Evolutionary conservation across 768 basidiomycete species (phyloP), one percentile per base, ranked within the genome.

Genomic region (Auriscalpium vulgare): DNA sequence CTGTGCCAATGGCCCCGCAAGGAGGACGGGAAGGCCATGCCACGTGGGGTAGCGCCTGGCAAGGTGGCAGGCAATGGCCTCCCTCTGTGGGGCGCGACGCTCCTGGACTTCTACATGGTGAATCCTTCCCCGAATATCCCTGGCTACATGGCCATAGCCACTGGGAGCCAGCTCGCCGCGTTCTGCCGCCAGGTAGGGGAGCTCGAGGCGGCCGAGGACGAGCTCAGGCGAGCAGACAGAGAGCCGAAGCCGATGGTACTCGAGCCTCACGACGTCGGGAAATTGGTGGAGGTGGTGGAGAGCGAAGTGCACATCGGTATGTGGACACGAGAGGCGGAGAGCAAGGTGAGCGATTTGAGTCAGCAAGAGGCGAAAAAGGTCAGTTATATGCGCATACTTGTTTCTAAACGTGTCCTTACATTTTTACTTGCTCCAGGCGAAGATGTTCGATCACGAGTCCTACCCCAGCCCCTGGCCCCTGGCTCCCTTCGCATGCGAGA

Each of bases 61-160:
- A 75, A 75, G 57, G 52, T 49, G 47, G 59, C 71, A 8, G 59
- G 68, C 0, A 74, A 74, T 53, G 62, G 64, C 0, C 29, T 68
- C 8, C 63, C 68, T 45, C 59, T 71, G 13, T 80, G 77, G 78
- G 76, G 78, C 46, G 71, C 70, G 10, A 74, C 74, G 1, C 58
- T 77, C 1, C 66, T 68, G 34, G 74, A 79, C 53, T 77, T 80
- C 54, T 78, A 69, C 57, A 56, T 16, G 1, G 66, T 71, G 17
- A 37, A 55, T 0, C 47, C 14, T 29, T 16, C 1, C 47, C 16
- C 47, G 13, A 19, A 6, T 19, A 3, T 16, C 47, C 1, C 65
- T 69, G 44, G 19, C 23, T 56, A 65, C 7, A 35, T 56, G 11
- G 66, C 66, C 4, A 59, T 63, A 7, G 66, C 72, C 35, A 72